A percentile compares a stretch with the other conserved stretches of the same genome.
phyloP scores from a whole-genome alignment of 345 rosid genomes.

The Physaria fendleri region DNA sequence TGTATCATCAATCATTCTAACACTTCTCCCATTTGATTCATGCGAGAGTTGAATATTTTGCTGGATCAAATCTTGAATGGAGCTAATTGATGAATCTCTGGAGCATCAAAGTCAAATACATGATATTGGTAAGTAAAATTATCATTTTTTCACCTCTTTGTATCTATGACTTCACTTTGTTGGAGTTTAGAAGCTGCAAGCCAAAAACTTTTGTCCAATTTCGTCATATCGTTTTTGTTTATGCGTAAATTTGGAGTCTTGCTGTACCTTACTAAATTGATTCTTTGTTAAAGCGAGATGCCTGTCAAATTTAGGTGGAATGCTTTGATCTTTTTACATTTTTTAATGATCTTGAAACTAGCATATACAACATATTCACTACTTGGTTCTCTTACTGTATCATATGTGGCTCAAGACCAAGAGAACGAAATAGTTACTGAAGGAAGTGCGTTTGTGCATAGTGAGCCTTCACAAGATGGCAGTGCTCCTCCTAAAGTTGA shows the following conservation, averaged over 20 bases:
- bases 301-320: neutral
- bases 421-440: slow-evolving; percentile 56
- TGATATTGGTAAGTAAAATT: slow-evolving; percentile 34
- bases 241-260: neutral
- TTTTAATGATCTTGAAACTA: neutral
- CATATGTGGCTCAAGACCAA: slow-evolving; percentile 33
- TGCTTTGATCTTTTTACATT: neutral
- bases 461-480: slow-evolving; percentile 56
- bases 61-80: too few species aligned
- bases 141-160: too few species aligned
- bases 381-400: neutral
- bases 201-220: too few species aligned
- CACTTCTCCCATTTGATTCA: too few species aligned
- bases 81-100: slow-evolving; percentile 46
- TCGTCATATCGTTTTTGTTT: too few species aligned
- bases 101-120: slow-evolving; percentile 38
- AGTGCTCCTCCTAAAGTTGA: slow-evolving; percentile 65
- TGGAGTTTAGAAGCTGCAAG: too few species aligned
- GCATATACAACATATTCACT: neutral
- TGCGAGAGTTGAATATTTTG: too few species aligned
- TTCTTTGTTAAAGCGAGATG: neutral
- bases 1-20: too few species aligned
- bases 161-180: too few species aligned
- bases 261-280: neutral
- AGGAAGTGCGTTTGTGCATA: slow-evolving; percentile 45